phyloP scores from a whole-genome alignment of 2,329 filamentous ascomycete genomes.

The Ceratocystis eucalypticola region DNA sequence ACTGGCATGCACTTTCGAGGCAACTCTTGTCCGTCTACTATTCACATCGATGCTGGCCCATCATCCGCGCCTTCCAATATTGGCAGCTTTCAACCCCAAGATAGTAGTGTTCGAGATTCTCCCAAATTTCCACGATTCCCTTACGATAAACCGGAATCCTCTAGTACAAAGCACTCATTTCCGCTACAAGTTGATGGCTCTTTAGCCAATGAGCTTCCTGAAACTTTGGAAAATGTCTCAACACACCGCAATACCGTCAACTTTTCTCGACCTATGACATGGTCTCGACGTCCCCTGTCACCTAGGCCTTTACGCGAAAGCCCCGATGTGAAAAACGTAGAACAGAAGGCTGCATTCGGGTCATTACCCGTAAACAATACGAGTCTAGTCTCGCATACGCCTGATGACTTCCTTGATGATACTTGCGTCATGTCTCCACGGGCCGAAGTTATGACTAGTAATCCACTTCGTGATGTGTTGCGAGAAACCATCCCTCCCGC shows the following conservation, averaged over 20 bases:
- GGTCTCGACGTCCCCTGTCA: conserved; percentile 31
- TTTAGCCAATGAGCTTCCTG: not conserved
- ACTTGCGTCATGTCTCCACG: conserved; percentile 57
- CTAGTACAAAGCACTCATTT: not conserved
- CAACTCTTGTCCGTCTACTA: conserved; percentile 39
- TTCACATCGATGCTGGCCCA: conserved; percentile 45
- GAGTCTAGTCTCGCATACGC: not conserved
- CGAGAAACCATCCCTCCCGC: not conserved
- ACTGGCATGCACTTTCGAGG: conserved; percentile 34
- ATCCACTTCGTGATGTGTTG: conserved; percentile 40
- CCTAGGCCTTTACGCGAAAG: conserved; percentile 29
- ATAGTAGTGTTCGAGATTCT: conserved; percentile 29
- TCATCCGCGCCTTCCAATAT: conserved; percentile 47
- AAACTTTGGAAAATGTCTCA: not conserved
- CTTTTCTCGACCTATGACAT: conserved; percentile 19
- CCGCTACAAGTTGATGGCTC: not conserved
- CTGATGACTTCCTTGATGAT: conserved; percentile 29
- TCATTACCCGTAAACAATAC: not conserved
- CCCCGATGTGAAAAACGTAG: not conserved
- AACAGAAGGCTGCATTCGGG: not conserved
- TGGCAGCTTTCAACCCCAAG: conserved; percentile 45
- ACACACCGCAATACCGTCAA: conserved; percentile 1
- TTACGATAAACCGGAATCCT: conserved; percentile 23
- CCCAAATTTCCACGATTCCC: conserved; percentile 31
- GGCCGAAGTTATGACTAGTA: conserved; percentile 57